Evolutionary conservation across 441 rosid species (phyloP), one percentile per base, ranked within the genome.

Genomic region (Arabidopsis lyrata): DNA sequence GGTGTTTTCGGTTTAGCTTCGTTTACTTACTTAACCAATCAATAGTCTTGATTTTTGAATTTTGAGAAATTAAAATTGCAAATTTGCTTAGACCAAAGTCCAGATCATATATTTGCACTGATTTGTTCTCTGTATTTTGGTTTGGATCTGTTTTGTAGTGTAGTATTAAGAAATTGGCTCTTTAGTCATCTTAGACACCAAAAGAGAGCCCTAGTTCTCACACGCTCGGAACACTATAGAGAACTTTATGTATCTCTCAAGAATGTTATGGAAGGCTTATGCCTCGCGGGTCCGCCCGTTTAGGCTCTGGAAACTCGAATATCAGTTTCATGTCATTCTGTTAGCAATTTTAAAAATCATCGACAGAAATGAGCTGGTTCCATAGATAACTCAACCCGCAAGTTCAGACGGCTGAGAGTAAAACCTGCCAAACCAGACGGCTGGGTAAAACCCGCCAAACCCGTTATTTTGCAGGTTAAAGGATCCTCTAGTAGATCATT

Each of bases 1-100:
- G 58, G 15, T 56, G 42, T 55, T 64, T 41, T 56, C 14, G 9
- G 49, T 22, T 63, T 34, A 55, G 22, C 6, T 68, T 55, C 20
- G 20, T 39, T 5, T 29, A 8, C 5, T 29, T 54, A 7, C 36
- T 62, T 20, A 31, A 41, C 16, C 31, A 22, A 63, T 63, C 14
- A 42, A n/a, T 16, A 20, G 15, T 63, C 22, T n/a, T 54, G 7
- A 5, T 22, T 12, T 12, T 56, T 35, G 42, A 42, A 44, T 24
- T 42, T 64, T 64, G 16, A 22, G 49, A 63, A 42, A 14, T 22
- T 31, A 20, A 53, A 48, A 42, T 14, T 14, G 22, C 24, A 71
- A n/a, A 6, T 48, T 16, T 35, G 6, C 9, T 48, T 36, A 58
- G n/a, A 39, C 44, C 36, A 57, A 57, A 47, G 3, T 35, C 4